Percentiles rank a stretch among this genome's conserved stretches.
These are phyloP conservation scores for Pulveroboletus ravenelii DNA, from an alignment of 768 basidiomycete genomes.

Conservation along the genomic window DNA sequence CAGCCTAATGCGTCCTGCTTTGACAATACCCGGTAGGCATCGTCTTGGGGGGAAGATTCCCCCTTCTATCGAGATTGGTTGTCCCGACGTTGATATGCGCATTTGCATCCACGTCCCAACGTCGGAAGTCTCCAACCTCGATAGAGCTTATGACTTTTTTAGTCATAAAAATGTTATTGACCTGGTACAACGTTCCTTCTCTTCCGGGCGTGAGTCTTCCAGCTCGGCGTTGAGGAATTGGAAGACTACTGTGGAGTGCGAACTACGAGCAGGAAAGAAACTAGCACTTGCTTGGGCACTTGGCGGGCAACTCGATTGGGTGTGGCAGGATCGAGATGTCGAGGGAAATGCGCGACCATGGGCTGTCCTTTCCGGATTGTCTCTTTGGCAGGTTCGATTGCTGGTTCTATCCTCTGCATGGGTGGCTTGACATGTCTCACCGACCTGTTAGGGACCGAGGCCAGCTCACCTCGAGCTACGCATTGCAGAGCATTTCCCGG, in stretches of 20 bases:
- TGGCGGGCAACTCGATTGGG: constrained; percentile 78
- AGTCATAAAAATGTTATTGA: constrained; percentile 57
- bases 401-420: not conserved
- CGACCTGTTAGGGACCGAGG: constrained; percentile 29
- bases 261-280: constrained; percentile 48
- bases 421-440: constrained; percentile 11
- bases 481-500: constrained; percentile 63
- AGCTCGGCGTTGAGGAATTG: constrained; percentile 42
- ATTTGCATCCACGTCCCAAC: constrained; percentile 68
- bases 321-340: constrained; percentile 68
- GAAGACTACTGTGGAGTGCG: constrained; percentile 52
- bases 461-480: constrained; percentile 69
- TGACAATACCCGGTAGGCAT: constrained; percentile 42
- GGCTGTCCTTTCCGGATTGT: constrained; percentile 72
- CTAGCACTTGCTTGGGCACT: constrained; percentile 78
- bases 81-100: constrained; percentile 61
- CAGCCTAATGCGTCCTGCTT: not conserved
- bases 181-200: constrained; percentile 50
- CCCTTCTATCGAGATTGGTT: constrained; percentile 59
- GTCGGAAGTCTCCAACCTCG: constrained; percentile 34
- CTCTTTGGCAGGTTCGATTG: constrained; percentile 59
- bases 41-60: constrained; percentile 73
- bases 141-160: constrained; percentile 47
- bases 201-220: constrained; percentile 36
- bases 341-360: constrained; percentile 59